Conservation (phyloP, 306 rosid species). For the Mimosa pudica region DNA sequence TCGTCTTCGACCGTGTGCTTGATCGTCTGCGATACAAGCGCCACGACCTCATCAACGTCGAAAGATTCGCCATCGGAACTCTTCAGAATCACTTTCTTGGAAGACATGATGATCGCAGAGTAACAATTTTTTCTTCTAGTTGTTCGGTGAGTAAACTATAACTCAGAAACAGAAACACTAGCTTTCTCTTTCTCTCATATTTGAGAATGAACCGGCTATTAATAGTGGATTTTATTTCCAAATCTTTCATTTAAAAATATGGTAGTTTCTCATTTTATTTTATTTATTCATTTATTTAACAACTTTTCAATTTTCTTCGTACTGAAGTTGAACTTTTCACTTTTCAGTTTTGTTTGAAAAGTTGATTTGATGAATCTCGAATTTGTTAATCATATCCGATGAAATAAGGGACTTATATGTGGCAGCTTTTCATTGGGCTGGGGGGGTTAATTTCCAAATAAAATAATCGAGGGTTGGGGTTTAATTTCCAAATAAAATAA, state of each 20-base stretch:
- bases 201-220: neutral
- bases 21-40: conserved; percentile 75
- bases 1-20: conserved; percentile 78
- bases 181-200: neutral
- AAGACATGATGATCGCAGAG: conserved; percentile 27
- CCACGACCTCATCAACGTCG: conserved; percentile 74
- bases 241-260: neutral
- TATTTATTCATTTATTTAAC: neutral
- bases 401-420: neutral
- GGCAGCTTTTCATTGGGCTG: neutral
- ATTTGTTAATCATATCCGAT: neutral
- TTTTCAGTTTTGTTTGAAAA: no score
- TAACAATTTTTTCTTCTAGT: neutral
- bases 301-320: no score
- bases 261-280: no score
- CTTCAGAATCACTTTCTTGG: conserved; percentile 59
- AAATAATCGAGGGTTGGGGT: neutral
- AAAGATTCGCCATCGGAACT: conserved; percentile 81
- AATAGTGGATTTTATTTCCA: neutral
- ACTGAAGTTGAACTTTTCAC: no score
- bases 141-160: neutral
- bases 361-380: no score
- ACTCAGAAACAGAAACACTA: neutral
- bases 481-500: neutral
- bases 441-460: no score